These are phyloP conservation scores for Talaromyces albobiverticillius DNA, from an alignment of 2,329 filamentous ascomycete genomes.

Conservation along the genomic window DNA sequence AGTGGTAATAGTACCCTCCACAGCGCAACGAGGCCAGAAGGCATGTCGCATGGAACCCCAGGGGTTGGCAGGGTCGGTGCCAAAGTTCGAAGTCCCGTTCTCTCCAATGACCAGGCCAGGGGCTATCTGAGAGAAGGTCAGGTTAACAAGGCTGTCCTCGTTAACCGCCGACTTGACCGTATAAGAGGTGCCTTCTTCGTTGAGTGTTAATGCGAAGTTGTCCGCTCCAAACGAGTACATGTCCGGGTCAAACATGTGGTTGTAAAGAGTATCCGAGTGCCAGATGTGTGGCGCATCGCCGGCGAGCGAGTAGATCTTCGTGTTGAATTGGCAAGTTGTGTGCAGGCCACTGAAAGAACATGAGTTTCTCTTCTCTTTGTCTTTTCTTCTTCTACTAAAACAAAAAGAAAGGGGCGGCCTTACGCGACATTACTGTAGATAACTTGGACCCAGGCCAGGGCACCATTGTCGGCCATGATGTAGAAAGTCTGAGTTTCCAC, in stretches of 20 bases:
- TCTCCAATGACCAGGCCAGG: slow-evolving; percentile 84
- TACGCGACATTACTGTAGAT: slow-evolving; percentile 98
- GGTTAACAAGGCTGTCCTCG: slow-evolving; percentile 74
- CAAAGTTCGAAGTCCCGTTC: slow-evolving; percentile 79
- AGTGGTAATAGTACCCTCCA: slow-evolving; percentile 81
- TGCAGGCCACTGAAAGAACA: slow-evolving; percentile 67
- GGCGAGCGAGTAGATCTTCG: slow-evolving; percentile 81
- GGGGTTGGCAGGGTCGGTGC: slow-evolving; percentile 78
- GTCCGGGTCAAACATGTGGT: slow-evolving; percentile 81
- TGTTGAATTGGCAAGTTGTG: slow-evolving; percentile 90
- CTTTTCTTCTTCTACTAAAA: background rate
- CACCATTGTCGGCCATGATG: slow-evolving; percentile 73
- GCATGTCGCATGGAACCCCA: slow-evolving; percentile 91
- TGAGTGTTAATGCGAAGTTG: slow-evolving; percentile 79
- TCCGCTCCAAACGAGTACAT: slow-evolving; percentile 82
- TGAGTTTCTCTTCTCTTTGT: background rate
- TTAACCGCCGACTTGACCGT: slow-evolving; percentile 89
- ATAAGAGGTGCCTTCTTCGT: slow-evolving; percentile 77
- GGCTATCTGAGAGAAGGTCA: slow-evolving; percentile 71
- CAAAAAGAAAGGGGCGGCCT: slow-evolving; percentile 30
- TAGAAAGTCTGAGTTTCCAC: slow-evolving; percentile 98
- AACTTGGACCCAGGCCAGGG: slow-evolving; percentile 77
- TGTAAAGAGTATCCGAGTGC: slow-evolving; percentile 74
- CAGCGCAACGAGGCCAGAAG: slow-evolving; percentile 87
- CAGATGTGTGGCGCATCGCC: slow-evolving; percentile 72